Conservation (phyloP, 2,329 filamentous ascomycete species). For the Phoma herbarum region DNA sequence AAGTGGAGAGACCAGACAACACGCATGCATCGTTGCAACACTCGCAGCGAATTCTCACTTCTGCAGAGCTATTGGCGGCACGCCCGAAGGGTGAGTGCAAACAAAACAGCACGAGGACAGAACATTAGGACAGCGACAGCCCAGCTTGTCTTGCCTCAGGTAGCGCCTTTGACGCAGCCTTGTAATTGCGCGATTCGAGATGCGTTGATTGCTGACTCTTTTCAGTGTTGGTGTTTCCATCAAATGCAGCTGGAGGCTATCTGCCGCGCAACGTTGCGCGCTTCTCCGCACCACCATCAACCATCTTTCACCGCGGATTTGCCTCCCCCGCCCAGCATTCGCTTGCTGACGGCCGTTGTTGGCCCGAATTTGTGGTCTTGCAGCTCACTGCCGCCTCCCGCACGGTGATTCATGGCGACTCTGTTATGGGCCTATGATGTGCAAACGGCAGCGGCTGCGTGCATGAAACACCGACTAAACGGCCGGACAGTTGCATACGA, state of each 20-base stretch:
- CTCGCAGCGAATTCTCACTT: constrained; percentile 22
- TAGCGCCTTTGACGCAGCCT: constrained; percentile 10
- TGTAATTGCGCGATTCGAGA: constrained; percentile 14
- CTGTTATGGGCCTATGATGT: constrained; percentile 8
- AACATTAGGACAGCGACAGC: constrained; percentile 1
- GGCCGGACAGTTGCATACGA: constrained; percentile 9
- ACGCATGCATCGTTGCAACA: constrained; percentile 15
- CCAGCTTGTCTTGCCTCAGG: constrained; percentile 12
- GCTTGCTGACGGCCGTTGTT: background rate
- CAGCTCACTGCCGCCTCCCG: constrained; percentile 1
- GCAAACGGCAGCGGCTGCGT: constrained; percentile 15
- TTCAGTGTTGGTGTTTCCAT: constrained; percentile 13
- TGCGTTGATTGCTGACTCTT: constrained; percentile 7
- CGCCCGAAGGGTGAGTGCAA: constrained; percentile 8
- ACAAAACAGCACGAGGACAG: constrained; percentile 17
- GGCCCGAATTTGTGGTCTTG: constrained; percentile 7
- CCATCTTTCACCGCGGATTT: background rate
- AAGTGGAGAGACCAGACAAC: constrained; percentile 10
- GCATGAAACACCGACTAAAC: constrained; percentile 13
- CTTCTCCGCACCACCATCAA: constrained; percentile 17
- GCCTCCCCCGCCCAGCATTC: background rate
- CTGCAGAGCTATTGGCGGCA: constrained; percentile 9
- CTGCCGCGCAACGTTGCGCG: constrained; percentile 15
- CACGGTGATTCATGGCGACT: constrained; percentile 1
- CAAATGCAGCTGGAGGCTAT: constrained; percentile 3